These are phyloP conservation scores for Globisporangium carolinianum DNA, from an alignment of 352 stramenopile genomes.

Conservation along the genomic window DNA sequence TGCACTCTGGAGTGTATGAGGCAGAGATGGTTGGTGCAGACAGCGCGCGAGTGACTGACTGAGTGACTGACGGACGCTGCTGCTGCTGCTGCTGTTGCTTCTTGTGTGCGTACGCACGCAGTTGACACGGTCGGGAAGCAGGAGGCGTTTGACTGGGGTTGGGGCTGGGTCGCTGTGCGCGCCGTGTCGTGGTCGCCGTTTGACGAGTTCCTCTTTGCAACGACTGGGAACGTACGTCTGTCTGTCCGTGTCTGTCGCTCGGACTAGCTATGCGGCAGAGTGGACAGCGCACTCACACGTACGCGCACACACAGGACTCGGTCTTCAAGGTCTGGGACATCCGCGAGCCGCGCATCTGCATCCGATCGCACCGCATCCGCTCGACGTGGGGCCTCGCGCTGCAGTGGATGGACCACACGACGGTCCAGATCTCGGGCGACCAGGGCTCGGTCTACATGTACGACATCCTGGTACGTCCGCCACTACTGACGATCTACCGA, in stretches of 20 bases:
- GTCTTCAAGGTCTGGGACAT: slow-evolving; percentile 83
- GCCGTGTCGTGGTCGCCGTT: slow-evolving; percentile 76
- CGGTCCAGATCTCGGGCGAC: slow-evolving; percentile 70
- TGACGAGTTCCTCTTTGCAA: slow-evolving; percentile 78
- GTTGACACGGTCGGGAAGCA: slow-evolving; percentile 79
- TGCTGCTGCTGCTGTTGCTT: neutral
- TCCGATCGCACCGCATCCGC: slow-evolving; percentile 74
- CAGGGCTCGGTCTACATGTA: slow-evolving; percentile 78
- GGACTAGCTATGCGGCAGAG: neutral
- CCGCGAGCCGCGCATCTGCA: slow-evolving; percentile 64
- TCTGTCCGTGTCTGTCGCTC: neutral
- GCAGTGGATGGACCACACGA: slow-evolving; percentile 73
- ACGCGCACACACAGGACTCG: slow-evolving; percentile 40
- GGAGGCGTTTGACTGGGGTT: slow-evolving; percentile 77
- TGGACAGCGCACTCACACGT: neutral
- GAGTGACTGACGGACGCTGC: neutral
- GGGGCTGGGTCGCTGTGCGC: slow-evolving; percentile 75
- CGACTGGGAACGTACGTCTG: slow-evolving; percentile 70
- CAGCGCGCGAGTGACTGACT: neutral
- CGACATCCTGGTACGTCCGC: slow-evolving; percentile 56
- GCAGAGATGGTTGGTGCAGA: too few relatives aligned
- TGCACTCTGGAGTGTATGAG: neutral
- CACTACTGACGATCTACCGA: neutral
- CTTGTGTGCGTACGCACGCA: slow-evolving; percentile 11
- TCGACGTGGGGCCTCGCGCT: slow-evolving; percentile 74